These are phyloP conservation scores for Arachnopeziza araneosa DNA, from an alignment of 2,329 filamentous ascomycete species.

Conservation along the genomic window DNA sequence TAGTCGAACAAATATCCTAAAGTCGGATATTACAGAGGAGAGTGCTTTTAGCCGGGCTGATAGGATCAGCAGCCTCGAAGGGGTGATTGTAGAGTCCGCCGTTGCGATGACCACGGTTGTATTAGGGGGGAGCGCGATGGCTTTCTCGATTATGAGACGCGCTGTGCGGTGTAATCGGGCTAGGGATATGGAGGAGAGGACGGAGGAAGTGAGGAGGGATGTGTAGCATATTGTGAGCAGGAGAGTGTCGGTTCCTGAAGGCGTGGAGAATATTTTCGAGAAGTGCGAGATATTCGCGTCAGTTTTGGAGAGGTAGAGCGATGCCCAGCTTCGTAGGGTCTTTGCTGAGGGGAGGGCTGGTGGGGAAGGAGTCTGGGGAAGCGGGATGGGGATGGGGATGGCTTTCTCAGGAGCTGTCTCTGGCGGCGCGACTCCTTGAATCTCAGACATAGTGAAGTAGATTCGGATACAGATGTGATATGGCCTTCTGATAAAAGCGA, in stretches of 20 bases:
- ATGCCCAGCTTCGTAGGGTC: slow-evolving; percentile 25
- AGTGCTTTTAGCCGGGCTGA: slow-evolving; percentile 52
- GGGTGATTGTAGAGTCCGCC: slow-evolving; percentile 15
- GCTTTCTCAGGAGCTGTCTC: slow-evolving; percentile 18
- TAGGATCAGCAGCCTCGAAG: slow-evolving; percentile 37
- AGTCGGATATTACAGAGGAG: slow-evolving; percentile 61
- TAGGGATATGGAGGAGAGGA: slow-evolving; percentile 48
- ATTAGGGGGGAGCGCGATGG: slow-evolving; percentile 45
- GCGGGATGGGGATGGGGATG: slow-evolving; percentile 13
- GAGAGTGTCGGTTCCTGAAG: slow-evolving; percentile 62
- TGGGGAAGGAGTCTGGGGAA: slow-evolving; percentile 10
- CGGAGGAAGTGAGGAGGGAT: slow-evolving; percentile 48
- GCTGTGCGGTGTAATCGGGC: slow-evolving; percentile 51
- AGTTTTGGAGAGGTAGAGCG: slow-evolving; percentile 29
- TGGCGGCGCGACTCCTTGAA: slow-evolving; percentile 16
- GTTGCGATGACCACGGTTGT: slow-evolving; percentile 39
- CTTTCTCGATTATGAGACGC: slow-evolving; percentile 46
- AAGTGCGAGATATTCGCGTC: slow-evolving; percentile 42
- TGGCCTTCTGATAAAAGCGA: background rate
- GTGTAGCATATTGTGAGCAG: slow-evolving; percentile 66
- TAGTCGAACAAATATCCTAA: slow-evolving; percentile 43
- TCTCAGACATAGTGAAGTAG: slow-evolving; percentile 23
- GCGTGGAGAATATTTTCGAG: slow-evolving; percentile 60
- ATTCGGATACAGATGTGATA: background rate
- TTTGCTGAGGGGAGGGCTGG: slow-evolving; percentile 14